Conservation (phyloP, 1,139 yeast genomes). For the Arxiozyma slooffiae region DNA sequence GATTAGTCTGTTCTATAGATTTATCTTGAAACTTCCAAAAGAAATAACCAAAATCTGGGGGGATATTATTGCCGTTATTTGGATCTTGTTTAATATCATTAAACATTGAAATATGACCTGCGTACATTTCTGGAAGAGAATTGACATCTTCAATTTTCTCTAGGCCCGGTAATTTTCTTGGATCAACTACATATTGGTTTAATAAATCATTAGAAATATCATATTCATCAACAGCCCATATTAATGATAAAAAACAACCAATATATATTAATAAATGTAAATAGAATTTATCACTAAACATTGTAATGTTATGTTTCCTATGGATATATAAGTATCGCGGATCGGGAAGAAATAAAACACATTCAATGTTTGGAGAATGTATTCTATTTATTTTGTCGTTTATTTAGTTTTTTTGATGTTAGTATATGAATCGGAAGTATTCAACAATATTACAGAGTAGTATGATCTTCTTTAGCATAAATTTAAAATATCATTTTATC, state of each 20-base stretch:
- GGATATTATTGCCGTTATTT: constrained; percentile 28
- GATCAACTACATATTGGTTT: constrained; percentile 5
- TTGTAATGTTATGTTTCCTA: background rate
- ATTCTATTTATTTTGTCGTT: too few species aligned
- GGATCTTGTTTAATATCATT: constrained; percentile 10
- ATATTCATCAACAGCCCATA: background rate
- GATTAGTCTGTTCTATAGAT: background rate
- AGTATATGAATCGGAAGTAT: too few species aligned
- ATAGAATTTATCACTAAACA: background rate
- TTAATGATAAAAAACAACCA: background rate
- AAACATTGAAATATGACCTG: constrained; percentile 48
- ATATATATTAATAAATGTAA: background rate
- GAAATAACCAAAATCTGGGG: constrained; percentile 43
- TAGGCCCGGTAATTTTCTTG: constrained; percentile 23
- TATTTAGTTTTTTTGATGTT: too few species aligned
- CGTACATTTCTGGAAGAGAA: constrained; percentile 40
- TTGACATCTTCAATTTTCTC: constrained; percentile 12
- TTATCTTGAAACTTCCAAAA: constrained; percentile 60
- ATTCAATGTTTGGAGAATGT: too few species aligned
- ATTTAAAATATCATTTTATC: background rate
- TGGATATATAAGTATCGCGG: background rate
- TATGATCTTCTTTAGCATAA: background rate
- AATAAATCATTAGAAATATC: background rate
- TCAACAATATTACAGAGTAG: background rate
- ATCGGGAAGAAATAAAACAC: too few species aligned